Percentiles rank a stretch among this genome's conserved stretches.
phyloP scores from a whole-genome alignment of 1,139 yeast genomes.

The Candida gigantensis region DNA sequence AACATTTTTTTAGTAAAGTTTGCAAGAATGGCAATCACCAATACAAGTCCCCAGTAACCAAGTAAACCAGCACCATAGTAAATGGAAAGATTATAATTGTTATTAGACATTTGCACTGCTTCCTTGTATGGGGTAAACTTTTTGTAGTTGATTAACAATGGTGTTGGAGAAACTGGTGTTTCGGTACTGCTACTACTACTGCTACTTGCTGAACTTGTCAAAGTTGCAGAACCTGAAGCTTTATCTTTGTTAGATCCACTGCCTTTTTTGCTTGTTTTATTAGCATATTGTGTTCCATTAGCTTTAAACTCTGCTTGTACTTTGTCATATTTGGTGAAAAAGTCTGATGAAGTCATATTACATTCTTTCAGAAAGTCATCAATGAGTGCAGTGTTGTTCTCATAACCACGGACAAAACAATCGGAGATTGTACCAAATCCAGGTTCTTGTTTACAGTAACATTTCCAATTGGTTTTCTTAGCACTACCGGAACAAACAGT shows the following conservation, averaged over 20 bases:
- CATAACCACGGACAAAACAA: slow-evolving; percentile 19
- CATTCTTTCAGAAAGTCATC: slow-evolving; percentile 18
- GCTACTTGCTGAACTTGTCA: slow-evolving; percentile 2
- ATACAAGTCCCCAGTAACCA: slow-evolving; percentile 50
- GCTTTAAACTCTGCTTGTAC: slow-evolving; percentile 7
- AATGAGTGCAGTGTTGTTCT: slow-evolving; percentile 17
- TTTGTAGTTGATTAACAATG: slow-evolving; percentile 6
- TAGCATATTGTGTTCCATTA: slow-evolving; percentile 5
- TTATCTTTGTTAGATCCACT: not conserved
- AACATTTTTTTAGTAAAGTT: slow-evolving; percentile 39
- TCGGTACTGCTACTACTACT: slow-evolving; percentile 4
- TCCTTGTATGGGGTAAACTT: slow-evolving; percentile 10
- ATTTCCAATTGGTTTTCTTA: slow-evolving; percentile 10
- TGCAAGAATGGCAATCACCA: slow-evolving; percentile 38
- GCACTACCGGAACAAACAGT: slow-evolving; percentile 11
- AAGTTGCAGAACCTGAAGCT: not conserved
- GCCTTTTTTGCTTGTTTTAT: not conserved
- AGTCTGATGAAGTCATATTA: slow-evolving; percentile 11
- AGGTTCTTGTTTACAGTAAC: slow-evolving; percentile 19
- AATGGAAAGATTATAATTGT: slow-evolving; percentile 31
- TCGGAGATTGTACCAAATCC: slow-evolving; percentile 24
- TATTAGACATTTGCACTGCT: slow-evolving; percentile 11
- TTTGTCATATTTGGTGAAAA: slow-evolving; percentile 10
- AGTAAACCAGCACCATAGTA: slow-evolving; percentile 50
- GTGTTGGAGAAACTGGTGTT: not conserved